Evolutionary conservation across 83 land plant species (phyloP).

Genomic region (Picea abies): DNA sequence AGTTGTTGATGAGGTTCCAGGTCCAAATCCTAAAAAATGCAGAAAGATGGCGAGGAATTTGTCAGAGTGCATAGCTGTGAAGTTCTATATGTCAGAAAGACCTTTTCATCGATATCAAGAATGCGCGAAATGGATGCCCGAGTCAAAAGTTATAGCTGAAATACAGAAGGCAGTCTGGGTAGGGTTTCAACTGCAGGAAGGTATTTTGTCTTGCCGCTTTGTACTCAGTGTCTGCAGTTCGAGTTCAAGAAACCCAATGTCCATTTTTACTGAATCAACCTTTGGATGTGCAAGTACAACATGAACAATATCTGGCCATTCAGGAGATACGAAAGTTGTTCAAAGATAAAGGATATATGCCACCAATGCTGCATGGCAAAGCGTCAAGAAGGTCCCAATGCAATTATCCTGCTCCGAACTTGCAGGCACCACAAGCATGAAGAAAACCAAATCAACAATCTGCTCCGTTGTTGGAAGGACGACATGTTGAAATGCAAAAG

Average conservation of each 20-base stretch:
- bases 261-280: constrained; percentile 71
- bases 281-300: constrained; percentile 65
- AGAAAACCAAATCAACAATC: constrained; percentile 77
- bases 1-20: too few relatives aligned
- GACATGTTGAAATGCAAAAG: too few relatives aligned
- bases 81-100: too few relatives aligned
- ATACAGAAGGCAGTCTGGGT: too few relatives aligned
- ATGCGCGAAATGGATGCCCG: too few relatives aligned
- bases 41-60: too few relatives aligned
- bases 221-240: constrained; percentile 38
- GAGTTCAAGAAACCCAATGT: constrained; percentile 50
- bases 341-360: constrained; percentile 41
- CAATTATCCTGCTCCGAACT: constrained; percentile 34
- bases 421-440: constrained; percentile 62
- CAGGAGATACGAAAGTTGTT: constrained; percentile 40
- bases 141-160: too few relatives aligned
- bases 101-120: too few relatives aligned
- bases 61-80: too few relatives aligned
- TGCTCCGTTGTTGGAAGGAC: constrained; percentile 56
- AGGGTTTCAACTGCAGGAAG: too few relatives aligned
- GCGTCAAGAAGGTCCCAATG: constrained; percentile 12
- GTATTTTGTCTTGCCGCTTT: not conserved
- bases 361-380: constrained; percentile 40
- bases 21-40: too few relatives aligned
- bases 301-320: constrained; percentile 55